Conservation (phyloP, 2,329 filamentous ascomycete genomes). For the Pseudogymnoascus sp. region DNA sequence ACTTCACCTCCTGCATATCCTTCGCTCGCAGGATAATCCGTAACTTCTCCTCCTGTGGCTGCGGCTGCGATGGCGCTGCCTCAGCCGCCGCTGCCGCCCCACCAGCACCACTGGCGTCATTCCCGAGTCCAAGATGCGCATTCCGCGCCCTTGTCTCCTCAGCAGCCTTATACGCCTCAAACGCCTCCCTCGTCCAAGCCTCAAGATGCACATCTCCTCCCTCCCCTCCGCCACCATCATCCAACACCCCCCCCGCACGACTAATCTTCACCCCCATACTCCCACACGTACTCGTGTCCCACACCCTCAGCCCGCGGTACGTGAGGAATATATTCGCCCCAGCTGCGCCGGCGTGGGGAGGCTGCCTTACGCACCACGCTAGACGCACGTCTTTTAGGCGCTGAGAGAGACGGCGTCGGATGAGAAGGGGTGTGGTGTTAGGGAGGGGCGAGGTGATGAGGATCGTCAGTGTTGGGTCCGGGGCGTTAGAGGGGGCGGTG, state of each 20-base stretch:
- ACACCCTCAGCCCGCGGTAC: conserved; percentile 67
- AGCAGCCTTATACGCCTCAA: conserved; percentile 31
- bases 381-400: conserved; percentile 57
- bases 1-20: conserved; percentile 41
- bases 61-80: conserved; percentile 17
- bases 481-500: neutral
- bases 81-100: conserved; percentile 11
- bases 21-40: conserved; percentile 48
- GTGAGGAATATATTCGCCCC: conserved; percentile 62
- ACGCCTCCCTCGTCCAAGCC: conserved; percentile 63
- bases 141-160: neutral
- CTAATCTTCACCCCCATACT: conserved; percentile 54
- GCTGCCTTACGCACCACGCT: conserved; percentile 52
- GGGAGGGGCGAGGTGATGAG: conserved; percentile 61
- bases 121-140: neutral
- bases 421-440: conserved; percentile 50
- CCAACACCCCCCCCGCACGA: conserved; percentile 24
- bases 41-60: conserved; percentile 29
- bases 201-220: conserved; percentile 62
- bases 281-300: conserved; percentile 64
- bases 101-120: neutral
- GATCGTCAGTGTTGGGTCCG: conserved; percentile 50
- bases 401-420: conserved; percentile 60
- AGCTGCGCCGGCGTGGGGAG: conserved; percentile 28
- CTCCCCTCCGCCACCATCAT: conserved; percentile 40